Base-by-base conservation (phyloP, 2,329 filamentous ascomycete genomes). In the Emergomyces orientalis region DNA sequence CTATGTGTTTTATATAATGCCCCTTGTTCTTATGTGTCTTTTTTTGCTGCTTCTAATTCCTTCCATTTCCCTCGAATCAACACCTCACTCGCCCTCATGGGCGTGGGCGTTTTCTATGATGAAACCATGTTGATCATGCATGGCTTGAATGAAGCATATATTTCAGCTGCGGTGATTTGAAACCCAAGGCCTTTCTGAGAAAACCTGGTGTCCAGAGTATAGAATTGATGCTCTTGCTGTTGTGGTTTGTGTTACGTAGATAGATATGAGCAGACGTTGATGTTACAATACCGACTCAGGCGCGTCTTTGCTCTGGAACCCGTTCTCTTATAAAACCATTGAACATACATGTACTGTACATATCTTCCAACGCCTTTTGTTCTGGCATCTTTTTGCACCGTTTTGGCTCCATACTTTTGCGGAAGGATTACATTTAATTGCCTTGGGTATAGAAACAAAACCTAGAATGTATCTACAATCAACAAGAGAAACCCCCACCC, bases 151-250 rank as follows among this genome's bases (percentile, higher is more conserved):
- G 54, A 57, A 57, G 13, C 34, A 41, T 57, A 25, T 27, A 11
- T 14, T 37, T 32, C 19, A n/a, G 52, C 52, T 55, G 30, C 52
- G 27, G 52, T 55, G 52, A 55, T 55, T 34, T 57, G 11, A 41
- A 39, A 57, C 32, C 54, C 54, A 57, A 57, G 54, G 19, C 54
- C 34, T 57, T 57, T 57, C 32, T 55, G 52, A 55, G 52, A 55
- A 55, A 39, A 34, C 32, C 39, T 55, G 27, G 52, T 39, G 22
- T 25, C 49, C 3, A n/a, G 49, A 30, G 9, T 11, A 30, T 52
- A 25, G 22, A 22, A 52, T 25, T 9, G 22, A 14, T 27, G 25
- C 30, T 11, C 30, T 25, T 37, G 34, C 34, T 52, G 49, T 6
- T 17, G 25, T 27, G 43, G 19, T 47, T 39, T 32, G 19, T 47